Evolutionary conservation across 495 filamentous ascomycete genomes (phyloP).

Genomic region (Podospora australis): DNA sequence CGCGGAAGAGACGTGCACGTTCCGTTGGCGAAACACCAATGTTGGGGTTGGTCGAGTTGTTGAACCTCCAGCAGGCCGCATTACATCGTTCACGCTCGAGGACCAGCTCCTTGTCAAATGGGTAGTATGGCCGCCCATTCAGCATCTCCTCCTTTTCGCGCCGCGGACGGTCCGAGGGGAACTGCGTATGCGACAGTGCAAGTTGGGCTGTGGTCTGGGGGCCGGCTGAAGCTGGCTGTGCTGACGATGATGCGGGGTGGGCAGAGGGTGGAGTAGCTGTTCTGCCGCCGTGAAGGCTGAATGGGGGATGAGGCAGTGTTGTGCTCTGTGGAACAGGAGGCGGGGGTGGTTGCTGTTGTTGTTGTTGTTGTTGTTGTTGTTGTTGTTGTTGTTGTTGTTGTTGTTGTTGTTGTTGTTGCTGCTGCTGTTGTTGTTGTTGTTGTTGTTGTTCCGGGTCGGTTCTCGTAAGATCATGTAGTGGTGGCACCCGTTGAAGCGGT

Average conservation of each 20-base stretch:
- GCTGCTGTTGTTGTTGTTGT: conserved; percentile 15
- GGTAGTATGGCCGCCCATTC: conserved; percentile 69
- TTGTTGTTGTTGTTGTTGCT: conserved; percentile 14
- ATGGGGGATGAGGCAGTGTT: conserved; percentile 21
- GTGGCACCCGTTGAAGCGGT: conserved; percentile 48
- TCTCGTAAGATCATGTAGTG: conserved; percentile 47
- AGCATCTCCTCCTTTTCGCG: conserved; percentile 96
- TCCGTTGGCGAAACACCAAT: conserved; percentile 70
- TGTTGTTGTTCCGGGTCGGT: conserved; percentile 39
- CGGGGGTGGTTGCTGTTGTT: conserved; percentile 13
- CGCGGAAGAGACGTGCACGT: conserved; percentile 70
- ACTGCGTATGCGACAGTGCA: conserved; percentile 48
- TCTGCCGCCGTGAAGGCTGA: conserved; percentile 38
- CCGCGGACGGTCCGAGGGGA: conserved; percentile 37
- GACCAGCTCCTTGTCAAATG: conserved; percentile 68
- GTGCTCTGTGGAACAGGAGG: conserved; percentile 20
- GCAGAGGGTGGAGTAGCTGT: conserved; percentile 35
- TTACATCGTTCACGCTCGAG: conserved; percentile 85
- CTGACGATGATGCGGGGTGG: conserved; percentile 20
- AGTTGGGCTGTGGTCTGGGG: conserved; percentile 55
- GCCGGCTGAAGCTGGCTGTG: conserved; percentile 4
- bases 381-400: conserved; percentile 22
- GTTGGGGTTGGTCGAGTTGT: conserved; percentile 77
- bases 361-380: conserved; percentile 14
- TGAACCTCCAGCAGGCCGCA: conserved; percentile 79